Conservation (phyloP, 805 yeast species). For the Lachancea fermentati region DNA sequence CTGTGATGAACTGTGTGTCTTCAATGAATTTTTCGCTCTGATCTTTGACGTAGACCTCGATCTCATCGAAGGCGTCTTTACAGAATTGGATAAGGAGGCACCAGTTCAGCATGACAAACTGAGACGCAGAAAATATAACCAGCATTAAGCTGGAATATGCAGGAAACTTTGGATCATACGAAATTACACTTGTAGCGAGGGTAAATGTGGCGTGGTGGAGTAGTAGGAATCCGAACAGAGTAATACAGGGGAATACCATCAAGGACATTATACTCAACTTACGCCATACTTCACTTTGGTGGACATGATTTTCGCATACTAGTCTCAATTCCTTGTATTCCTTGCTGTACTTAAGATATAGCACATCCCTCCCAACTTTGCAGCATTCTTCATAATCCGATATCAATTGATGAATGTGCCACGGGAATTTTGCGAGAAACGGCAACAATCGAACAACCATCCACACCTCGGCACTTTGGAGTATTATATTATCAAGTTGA, state of each 20-base stretch:
- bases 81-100: slow-evolving; percentile 4
- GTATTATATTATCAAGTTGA: slow-evolving; percentile 4
- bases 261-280: background rate
- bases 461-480: slow-evolving; percentile 5
- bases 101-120: slow-evolving; percentile 6
- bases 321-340: background rate
- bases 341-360: background rate
- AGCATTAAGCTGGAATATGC: slow-evolving; percentile 3
- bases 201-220: slow-evolving; percentile 1
- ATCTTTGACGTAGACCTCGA: slow-evolving; percentile 1
- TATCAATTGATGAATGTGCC: slow-evolving; percentile 4
- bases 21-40: slow-evolving; percentile 2
- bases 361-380: slow-evolving; percentile 1
- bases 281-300: background rate
- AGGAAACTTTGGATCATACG: background rate
- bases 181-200: background rate
- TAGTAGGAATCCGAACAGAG: background rate
- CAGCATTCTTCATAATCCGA: slow-evolving; percentile 1
- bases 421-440: slow-evolving; percentile 3
- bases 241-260: background rate
- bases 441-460: background rate
- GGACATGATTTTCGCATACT: slow-evolving; percentile 4
- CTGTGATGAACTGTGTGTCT: slow-evolving; percentile 2
- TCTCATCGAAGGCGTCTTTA: slow-evolving; percentile 5
- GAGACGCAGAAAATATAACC: slow-evolving; percentile 5